Conservation (phyloP, 2,329 filamentous ascomycete genomes). For the Talaromyces albobiverticillius region DNA sequence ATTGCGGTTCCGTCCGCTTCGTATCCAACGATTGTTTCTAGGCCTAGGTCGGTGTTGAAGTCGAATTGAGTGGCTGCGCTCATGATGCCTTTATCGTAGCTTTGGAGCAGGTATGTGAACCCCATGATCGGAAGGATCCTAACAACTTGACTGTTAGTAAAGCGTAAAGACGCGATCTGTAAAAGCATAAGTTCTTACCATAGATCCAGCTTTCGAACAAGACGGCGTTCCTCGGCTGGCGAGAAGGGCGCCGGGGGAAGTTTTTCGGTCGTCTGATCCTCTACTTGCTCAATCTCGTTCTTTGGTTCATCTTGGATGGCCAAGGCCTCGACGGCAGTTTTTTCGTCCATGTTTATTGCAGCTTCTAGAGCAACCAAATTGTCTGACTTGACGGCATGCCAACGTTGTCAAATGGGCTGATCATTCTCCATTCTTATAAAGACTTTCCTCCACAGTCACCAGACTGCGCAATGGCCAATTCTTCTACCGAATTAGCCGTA, state of each 20-base stretch:
- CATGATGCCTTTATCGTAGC: conserved; percentile 10
- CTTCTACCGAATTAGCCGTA: no score
- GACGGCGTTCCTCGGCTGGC: not conserved
- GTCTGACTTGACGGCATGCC: no score
- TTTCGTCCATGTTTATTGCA: not conserved
- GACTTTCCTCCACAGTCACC: no score
- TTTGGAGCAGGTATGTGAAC: conserved; percentile 7
- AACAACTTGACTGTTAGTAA: not conserved
- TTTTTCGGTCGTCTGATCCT: not conserved
- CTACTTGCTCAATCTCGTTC: not conserved
- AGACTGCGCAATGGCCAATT: no score
- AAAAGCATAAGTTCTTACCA: not conserved
- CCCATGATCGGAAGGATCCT: conserved; percentile 12
- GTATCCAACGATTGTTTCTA: not conserved
- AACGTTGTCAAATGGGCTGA: no score
- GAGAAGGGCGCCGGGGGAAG: not conserved
- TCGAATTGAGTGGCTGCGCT: conserved; percentile 8
- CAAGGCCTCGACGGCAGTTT: no score
- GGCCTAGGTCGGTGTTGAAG: not conserved
- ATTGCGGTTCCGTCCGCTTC: conserved; percentile 2
- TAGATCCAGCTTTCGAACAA: conserved; percentile 6
- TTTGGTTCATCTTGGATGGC: no score
- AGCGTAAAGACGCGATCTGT: not conserved
- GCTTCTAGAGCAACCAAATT: no score
- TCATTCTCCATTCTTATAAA: no score